Base-by-base conservation (phyloP, 176 grass and related monocot species). In the Hsuehochloa calcarea region DNA sequence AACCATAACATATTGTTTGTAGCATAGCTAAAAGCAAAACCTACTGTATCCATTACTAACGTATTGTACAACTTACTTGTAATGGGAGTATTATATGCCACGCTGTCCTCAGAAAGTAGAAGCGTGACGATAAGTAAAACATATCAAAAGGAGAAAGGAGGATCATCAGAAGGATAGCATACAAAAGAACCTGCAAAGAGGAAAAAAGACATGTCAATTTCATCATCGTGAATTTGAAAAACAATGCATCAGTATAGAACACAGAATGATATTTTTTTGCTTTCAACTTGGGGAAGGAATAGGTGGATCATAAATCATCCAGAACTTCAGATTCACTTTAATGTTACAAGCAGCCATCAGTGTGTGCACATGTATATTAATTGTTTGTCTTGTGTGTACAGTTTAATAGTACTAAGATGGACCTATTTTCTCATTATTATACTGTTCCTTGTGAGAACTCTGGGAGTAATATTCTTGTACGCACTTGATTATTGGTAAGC, bases 111-210 rank as follows among this genome's bases (percentile, higher is more conserved):
- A 99, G 85, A 74, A 99, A 92, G 87, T 89, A 96, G 87, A 94
- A 99, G 10, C 96, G 91, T 4, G 96, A 91, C 13, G 96, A 93
- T 56, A 99, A 84, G 80, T 92, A 94, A 82, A 96, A 99, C 77
- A 99, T 99, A 85, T 99, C 96, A 82, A 99, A 99, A 61, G 96
- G 96, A 63, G 90, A 99, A 86, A 99, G 82, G 55, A 99, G 87
- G 68, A 99, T 73, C 61, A 99, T 91, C 81, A 99, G 49, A 81
- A 94, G 60, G 60, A 84, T 55, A 46, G 74, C 86, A 92, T 99
- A 99, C 40, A 99, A 84, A 78, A 99, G 83, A 73, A 96, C 94
- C 94, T 96, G 74, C 35, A 90, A 75, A 85, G 40, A 78, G 23
- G 75, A 62, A 79, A 47, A 74, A 69, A 65, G 60, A 78, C 40